phyloP scores from a whole-genome alignment of 2,329 filamentous ascomycete genomes.

The Diplodia mutila region DNA sequence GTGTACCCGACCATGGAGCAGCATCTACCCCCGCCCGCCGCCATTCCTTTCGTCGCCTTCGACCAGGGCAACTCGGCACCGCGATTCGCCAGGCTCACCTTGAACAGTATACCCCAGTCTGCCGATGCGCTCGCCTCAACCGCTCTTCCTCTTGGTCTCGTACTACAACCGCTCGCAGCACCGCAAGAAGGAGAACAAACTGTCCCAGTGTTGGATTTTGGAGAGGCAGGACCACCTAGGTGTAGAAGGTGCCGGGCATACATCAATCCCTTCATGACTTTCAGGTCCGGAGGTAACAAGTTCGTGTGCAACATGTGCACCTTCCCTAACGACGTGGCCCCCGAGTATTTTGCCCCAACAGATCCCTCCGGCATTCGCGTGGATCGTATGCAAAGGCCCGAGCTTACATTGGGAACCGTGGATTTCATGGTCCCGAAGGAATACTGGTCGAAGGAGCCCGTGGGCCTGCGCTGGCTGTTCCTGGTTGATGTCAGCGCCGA shows the following conservation, averaged over 20 bases:
- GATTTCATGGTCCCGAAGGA: constrained; percentile 98
- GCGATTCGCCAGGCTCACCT: constrained; percentile 85
- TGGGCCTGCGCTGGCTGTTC: constrained; percentile 86
- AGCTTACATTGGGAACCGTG: constrained; percentile 88
- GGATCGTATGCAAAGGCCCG: constrained; percentile 85
- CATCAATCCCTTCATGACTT: constrained; percentile 99
- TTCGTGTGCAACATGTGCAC: constrained; percentile 98
- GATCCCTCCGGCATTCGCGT: constrained; percentile 84
- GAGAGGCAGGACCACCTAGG: constrained; percentile 83
- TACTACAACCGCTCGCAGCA: constrained; percentile 85
- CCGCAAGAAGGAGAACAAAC: constrained; percentile 82
- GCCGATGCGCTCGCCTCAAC: constrained; percentile 79
- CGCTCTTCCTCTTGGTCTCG: constrained; percentile 80
- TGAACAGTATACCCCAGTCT: constrained; percentile 90
- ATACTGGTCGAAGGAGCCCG: constrained; percentile 95
- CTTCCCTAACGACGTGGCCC: constrained; percentile 89
- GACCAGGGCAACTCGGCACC: constrained; percentile 97
- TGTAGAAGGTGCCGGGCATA: constrained; percentile 93
- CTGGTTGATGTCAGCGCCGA: constrained; percentile 93
- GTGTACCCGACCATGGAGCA: constrained; percentile 95
- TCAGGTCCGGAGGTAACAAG: constrained; percentile 90
- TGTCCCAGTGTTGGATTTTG: constrained; percentile 93
- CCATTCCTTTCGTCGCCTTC: constrained; percentile 86
- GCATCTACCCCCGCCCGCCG: constrained; percentile 85
- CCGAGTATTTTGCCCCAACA: constrained; percentile 92